Evolutionary conservation across 805 yeast species (phyloP).

Genomic region (Starmerella davenportii): DNA sequence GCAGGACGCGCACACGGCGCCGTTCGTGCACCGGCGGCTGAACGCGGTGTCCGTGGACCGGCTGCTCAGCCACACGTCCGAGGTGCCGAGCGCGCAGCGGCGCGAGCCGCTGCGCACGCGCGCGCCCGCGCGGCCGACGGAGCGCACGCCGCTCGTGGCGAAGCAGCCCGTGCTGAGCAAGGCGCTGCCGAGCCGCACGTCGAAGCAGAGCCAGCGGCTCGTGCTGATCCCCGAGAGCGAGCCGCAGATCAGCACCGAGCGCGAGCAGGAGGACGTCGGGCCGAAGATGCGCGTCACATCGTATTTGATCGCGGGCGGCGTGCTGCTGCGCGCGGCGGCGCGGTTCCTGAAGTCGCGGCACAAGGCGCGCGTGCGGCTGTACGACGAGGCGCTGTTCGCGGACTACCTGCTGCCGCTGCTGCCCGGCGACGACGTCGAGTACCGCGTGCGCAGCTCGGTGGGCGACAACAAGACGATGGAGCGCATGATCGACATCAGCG

Average conservation of each 20-base stretch:
- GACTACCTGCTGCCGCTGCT: conserved; percentile 74
- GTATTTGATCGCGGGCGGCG: conserved; percentile 71
- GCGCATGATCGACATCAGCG: conserved; percentile 57
- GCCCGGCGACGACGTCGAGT: conserved; percentile 41
- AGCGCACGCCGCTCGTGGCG: background rate
- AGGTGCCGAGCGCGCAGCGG: conserved; percentile 67
- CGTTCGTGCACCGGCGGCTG: conserved; percentile 42
- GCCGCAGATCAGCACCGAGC: conserved; percentile 13
- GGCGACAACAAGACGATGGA: conserved; percentile 42
- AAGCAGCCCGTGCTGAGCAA: conserved; percentile 13
- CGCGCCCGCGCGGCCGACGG: background rate
- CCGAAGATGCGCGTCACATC: conserved; percentile 64
- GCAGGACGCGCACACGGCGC: conserved; percentile 24
- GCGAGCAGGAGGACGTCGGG: conserved; percentile 1
- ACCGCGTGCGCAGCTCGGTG: conserved; percentile 22
- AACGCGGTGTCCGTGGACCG: conserved; percentile 69
- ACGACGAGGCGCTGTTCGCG: conserved; percentile 84
- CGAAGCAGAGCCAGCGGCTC: conserved; percentile 69
- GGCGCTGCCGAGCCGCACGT: conserved; percentile 36
- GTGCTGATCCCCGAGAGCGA: conserved; percentile 38
- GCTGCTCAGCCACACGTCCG: conserved; percentile 59
- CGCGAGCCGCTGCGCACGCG: conserved; percentile 17
- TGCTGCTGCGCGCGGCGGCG: conserved; percentile 44
- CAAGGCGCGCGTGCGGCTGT: conserved; percentile 67
- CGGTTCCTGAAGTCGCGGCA: conserved; percentile 52